phyloP scores from a whole-genome alignment of 768 basidiomycete genomes.

The Hemileccinum impolitum region DNA sequence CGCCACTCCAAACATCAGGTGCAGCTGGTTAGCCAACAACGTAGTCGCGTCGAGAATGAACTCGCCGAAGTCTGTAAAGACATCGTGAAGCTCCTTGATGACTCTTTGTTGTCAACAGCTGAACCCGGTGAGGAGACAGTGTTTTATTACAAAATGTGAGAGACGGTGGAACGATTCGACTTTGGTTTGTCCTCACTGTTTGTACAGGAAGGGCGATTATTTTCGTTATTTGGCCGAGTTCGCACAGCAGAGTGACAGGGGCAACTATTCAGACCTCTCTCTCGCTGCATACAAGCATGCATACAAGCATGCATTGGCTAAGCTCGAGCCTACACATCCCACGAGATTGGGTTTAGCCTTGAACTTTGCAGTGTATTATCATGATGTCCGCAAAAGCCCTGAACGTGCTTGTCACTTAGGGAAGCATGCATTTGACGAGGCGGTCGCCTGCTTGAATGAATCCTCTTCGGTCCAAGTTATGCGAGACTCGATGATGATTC shows the following conservation, averaged over 20 bases:
- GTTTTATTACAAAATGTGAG: constrained; percentile 88
- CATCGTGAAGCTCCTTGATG: constrained; percentile 67
- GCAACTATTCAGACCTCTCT: constrained; percentile 67
- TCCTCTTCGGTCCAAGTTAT: constrained; percentile 41
- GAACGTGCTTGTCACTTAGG: constrained; percentile 86
- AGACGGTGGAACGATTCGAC: background rate
- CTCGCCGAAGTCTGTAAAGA: constrained; percentile 76
- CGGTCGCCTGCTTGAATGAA: constrained; percentile 60
- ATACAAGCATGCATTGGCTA: constrained; percentile 74
- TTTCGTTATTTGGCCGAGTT: constrained; percentile 90
- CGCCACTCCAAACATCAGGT: constrained; percentile 42
- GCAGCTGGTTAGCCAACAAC: constrained; percentile 66
- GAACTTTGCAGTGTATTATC: constrained; percentile 94
- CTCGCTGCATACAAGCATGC: constrained; percentile 84
- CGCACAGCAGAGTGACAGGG: constrained; percentile 65
- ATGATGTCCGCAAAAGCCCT: constrained; percentile 80
- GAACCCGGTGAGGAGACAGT: constrained; percentile 78
- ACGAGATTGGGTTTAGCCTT: constrained; percentile 85
- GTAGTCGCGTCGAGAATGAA: constrained; percentile 73
- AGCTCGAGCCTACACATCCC: constrained; percentile 76
- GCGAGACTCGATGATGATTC: constrained; percentile 77
- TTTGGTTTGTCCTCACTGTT: constrained; percentile 9
- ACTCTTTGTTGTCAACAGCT: constrained; percentile 56
- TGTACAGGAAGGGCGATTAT: constrained; percentile 78
- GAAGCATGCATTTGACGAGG: constrained; percentile 91